Evolutionary conservation across 2,329 filamentous ascomycete genomes (phyloP), one percentile per base, ranked within the genome.

Genomic region (Fusarium concolor): DNA sequence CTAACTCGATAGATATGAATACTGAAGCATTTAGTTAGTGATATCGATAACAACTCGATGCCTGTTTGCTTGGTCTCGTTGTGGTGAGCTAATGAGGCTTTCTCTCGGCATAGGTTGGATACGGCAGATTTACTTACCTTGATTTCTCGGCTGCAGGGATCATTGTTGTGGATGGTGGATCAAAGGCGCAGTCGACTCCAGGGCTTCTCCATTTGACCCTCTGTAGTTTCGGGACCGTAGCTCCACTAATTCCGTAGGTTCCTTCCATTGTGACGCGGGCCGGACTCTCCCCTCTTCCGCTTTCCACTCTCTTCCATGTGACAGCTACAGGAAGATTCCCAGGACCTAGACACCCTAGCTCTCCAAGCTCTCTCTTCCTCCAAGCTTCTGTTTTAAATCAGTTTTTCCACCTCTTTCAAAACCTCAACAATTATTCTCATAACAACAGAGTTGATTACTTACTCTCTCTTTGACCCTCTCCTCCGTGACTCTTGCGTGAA

Each of bases 271-370:
- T 70, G 63, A 70, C 58, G 58, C 51, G 35, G 45, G 50, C 54
- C 31, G 28, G 56, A 31, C 26, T 58, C 58, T 62, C 47, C 42
- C 54, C 64, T 68, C 65, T 69, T 66, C 51, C 46, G 45, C 51
- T 43, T 70, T 68, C 67, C 53, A 70, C 55, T 46, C 49, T 65
- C 55, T 70, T 65, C 67, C 67, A 70, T 70, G 63, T 70, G 67
- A 70, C 56, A 42, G 26, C 18, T 29, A 29, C 15, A n/a, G 47
- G 47, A 51, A 51, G 24, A 24, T 42, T 29, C 35, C 47, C 29
- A 24, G 24, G 35, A 51, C 6, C 22, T 24, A 24, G 11, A 35
- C 56, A 62, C 45, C 59, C 49, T 33, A 53, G 44, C 60, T 63
- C 59, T 43, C 50, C 33, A 39, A 55, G 44, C 43, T 54, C 37